Evolutionary conservation across 108 stramenopile genomes (phyloP).

Genomic region (Stephanodiscus triporus): DNA sequence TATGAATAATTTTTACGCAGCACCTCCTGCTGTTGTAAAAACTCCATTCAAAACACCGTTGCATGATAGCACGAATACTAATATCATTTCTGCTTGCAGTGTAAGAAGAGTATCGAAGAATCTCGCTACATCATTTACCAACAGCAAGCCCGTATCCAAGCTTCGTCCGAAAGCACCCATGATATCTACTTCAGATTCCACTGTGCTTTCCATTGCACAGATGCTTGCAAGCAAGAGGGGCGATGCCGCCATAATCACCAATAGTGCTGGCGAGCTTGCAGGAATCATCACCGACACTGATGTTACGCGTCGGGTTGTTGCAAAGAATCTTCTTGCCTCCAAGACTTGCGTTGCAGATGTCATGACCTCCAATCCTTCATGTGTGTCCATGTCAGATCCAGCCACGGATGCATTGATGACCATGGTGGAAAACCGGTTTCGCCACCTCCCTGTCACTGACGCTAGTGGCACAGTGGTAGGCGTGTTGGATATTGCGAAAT

Average conservation of each 20-base stretch:
- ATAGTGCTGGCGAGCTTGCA: slow-evolving; percentile 62
- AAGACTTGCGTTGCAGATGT: slow-evolving; percentile 63
- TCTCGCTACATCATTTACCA: slow-evolving; percentile 6
- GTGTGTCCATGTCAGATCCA: slow-evolving; percentile 77
- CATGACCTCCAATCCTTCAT: slow-evolving; percentile 89
- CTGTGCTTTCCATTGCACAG: slow-evolving; percentile 60
- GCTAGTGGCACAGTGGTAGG: slow-evolving; percentile 84
- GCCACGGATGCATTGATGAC: slow-evolving; percentile 89
- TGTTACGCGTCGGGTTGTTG: slow-evolving; percentile 75
- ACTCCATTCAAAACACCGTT: slow-evolving; percentile 23
- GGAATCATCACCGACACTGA: slow-evolving; percentile 89
- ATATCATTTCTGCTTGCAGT: slow-evolving; percentile 13
- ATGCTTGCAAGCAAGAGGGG: slow-evolving; percentile 70
- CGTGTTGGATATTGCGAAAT: slow-evolving; percentile 93
- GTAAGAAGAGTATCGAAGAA: slow-evolving; percentile 10
- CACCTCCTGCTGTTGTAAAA: slow-evolving; percentile 4
- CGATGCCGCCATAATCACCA: slow-evolving; percentile 66
- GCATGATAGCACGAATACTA: slow-evolving; percentile 16
- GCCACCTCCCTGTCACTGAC: slow-evolving; percentile 93
- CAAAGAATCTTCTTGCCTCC: slow-evolving; percentile 66
- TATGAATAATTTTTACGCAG: neutral
- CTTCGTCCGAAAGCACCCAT: slow-evolving; percentile 84
- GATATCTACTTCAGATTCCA: slow-evolving; percentile 39
- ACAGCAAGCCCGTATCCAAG: slow-evolving; percentile 57
- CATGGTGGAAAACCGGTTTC: slow-evolving; percentile 93